Evolutionary conservation across 2,329 filamentous ascomycete species (phyloP), one percentile per base, ranked within the genome.

Genomic region (Purpureocillium takamizusanense): DNA sequence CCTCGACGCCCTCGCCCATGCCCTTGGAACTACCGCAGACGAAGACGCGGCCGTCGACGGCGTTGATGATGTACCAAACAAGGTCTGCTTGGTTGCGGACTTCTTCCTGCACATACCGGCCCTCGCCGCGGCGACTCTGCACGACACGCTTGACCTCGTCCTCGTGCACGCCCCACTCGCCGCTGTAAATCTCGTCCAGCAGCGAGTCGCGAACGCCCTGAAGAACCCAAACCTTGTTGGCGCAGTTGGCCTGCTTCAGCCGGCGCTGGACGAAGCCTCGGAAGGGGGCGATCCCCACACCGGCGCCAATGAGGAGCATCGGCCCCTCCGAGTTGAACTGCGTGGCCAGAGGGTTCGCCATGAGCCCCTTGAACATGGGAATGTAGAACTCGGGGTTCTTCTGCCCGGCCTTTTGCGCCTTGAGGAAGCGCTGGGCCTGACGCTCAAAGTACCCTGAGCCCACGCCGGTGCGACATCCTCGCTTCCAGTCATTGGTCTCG

Each of bases 41-140:
- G 57, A 98, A 98, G 37, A 97, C 81, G 37, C 92, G 81, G 1
- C 92, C 92, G 53, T 98, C 92, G n/a, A 97, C 72, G 2, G 88
- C 81, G 59, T 97, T 97, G 69, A 94, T 85, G 46, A 97, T 88
- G 60, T 87, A 94, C 92, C 92, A 98, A 13, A 97, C 90, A n/a
- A 97, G 74, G 55, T 97, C 92, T 2, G 89, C 86, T 59, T 97
- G 92, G 46, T 86, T 74, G 10, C 77, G 72, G 8, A 98, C 90
- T 61, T 97, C 92, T 53, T 98, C 92, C 57, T 98, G 92, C 2
- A 98, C 92, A 55, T 98, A 98, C 47, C 83, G 82, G 46, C 86
- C 86, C 50, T 88, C 83, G 33, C 84, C 85, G 35, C 71, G 74
- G 37, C 80, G 80, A 49, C 76, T 86, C 60, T 92, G 78, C 10